Base-by-base conservation (phyloP, 352 stramenopile species). In the Phytophthora megakarya region DNA sequence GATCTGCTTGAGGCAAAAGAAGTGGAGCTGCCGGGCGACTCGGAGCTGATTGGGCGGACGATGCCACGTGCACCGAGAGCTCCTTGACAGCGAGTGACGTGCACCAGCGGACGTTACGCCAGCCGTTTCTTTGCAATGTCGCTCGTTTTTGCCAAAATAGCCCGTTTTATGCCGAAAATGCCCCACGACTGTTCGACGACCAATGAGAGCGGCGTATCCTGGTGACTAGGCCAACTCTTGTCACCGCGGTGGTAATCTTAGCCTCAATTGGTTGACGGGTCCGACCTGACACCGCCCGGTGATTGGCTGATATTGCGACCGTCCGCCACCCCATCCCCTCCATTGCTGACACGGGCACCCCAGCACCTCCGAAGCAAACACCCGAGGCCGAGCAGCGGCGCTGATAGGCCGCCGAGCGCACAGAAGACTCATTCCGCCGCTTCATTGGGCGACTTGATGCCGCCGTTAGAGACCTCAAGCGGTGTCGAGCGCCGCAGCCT, bases 51-150 rank as follows among this genome's bases (percentile, higher is more conserved):
- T 75, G 67, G 67, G 37, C 38, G 21, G 13, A 18, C 7, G 25
- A 8, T 68, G 63, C 63, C 67, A 75, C 67, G 67, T 72, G 51
- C 62, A 71, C 8, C 62, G 44, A 73, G 60, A 64, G 23, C 56
- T 48, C 19, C 42, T 26, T 38, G 33, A 28, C 48, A 65, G 40
- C 22, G 57, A 58, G 28, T 71, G 54, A 70, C 66, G 33, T 65
- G 38, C 61, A 62, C 42, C 37, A 39, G 19, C 21, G 37, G 38
- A 52, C 61, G 30, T 44, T 57, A 42, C 25, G 47, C 5, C 30
- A 18, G 25, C 58, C 46, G 43, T 28, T 28, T 40, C 26, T 52
- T 19, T 51, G 44, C 16, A 23, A 51, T 10, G 10, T n/a, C 15
- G n/a, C 26, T 21, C 22, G 21, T 53, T 40, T 54, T 50, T 44